Base-by-base conservation (phyloP, 2,329 filamentous ascomycete genomes). In the Trichoderma asperellum region DNA sequence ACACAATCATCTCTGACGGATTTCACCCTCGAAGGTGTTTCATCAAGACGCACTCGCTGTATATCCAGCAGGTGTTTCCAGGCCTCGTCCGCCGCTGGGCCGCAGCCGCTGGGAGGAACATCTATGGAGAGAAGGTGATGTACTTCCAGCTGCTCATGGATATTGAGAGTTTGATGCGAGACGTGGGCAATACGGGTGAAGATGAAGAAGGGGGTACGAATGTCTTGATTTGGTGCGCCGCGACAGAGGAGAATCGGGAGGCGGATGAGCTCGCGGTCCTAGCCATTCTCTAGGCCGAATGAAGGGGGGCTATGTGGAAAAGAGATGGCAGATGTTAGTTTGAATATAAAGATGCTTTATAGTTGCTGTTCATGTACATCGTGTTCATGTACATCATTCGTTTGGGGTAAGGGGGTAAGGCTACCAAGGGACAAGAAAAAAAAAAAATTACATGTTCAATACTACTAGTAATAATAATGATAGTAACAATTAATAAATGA, bases 31-130 rank as follows among this genome's bases (percentile, higher is more conserved):
- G 16, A 29, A 7, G 49, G 10, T 43, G 47, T 32, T n/a, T 5
- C 21, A 59, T 67, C 55, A 37, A 10, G 11, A 58, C 64, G 5
- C 29, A 67, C 40, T 67, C 64, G 40, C 16, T 40, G 24, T 67
- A 47, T 40, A 40, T 67, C 12, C 12, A 52, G 3, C 5, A 14
- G 27, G 27, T 56, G n/a, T 58, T 67, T 29, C 18, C 40, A 2
- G 5, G 12, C 6, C 47, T 32, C 40, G 32, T 59, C 32, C 8
- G 11, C 8, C 2, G 18, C n/a, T 37, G 55, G 64, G 24, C 49
- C n/a, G 24, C 21, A 16, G 47, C 58, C 4, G 12, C 18, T 29
- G 52, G 62, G 27, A 8, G 16, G 12, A 49, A 24, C 21, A 5
- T 4, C 4, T 2, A 10, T 5, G 53, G 62, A 8, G 5, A 16